Evolutionary conservation across 2,329 filamentous ascomycete genomes (phyloP).

Genomic region (Chalara sp.): DNA sequence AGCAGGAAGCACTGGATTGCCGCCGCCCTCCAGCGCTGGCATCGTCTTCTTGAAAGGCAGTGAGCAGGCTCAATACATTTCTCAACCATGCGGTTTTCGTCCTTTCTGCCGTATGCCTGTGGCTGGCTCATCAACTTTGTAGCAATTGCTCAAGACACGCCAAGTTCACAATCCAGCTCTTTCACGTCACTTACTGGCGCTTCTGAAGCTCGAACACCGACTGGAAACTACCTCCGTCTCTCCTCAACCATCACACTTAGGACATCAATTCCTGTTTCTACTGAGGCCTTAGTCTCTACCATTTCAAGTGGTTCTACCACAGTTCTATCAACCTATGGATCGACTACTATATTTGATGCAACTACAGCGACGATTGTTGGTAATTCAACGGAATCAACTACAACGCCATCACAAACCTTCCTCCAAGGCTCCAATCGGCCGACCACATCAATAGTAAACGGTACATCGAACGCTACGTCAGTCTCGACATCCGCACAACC

Average conservation of each 20-base stretch:
- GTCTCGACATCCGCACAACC: conserved; percentile 38
- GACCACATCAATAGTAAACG: conserved; percentile 16
- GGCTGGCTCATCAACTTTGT: conserved; percentile 27
- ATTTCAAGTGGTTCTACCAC: conserved; percentile 18
- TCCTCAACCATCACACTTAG: conserved; percentile 27
- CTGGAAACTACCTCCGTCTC: conserved; percentile 32
- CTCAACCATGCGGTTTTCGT: conserved; percentile 17
- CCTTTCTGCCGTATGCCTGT: conserved; percentile 9
- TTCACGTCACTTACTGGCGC: too few relatives aligned
- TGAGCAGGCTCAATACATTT: too few relatives aligned
- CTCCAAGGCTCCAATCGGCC: conserved; percentile 23
- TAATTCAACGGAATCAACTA: conserved; percentile 17
- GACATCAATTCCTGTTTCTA: conserved; percentile 20
- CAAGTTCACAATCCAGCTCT: neutral
- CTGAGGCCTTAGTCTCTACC: conserved; percentile 18
- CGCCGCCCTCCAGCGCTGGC: too few relatives aligned
- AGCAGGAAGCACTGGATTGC: too few relatives aligned
- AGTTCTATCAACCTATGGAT: conserved; percentile 19
- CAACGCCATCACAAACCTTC: conserved; percentile 32
- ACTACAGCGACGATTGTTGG: conserved; percentile 13
- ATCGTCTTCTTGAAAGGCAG: too few relatives aligned
- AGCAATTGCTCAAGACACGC: conserved; percentile 16
- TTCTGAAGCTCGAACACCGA: conserved; percentile 25
- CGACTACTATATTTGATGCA: conserved; percentile 21
- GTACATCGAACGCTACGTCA: conserved; percentile 38